Conservation (phyloP, 2,329 filamentous ascomycete species). For the Corynespora cassiicola region DNA sequence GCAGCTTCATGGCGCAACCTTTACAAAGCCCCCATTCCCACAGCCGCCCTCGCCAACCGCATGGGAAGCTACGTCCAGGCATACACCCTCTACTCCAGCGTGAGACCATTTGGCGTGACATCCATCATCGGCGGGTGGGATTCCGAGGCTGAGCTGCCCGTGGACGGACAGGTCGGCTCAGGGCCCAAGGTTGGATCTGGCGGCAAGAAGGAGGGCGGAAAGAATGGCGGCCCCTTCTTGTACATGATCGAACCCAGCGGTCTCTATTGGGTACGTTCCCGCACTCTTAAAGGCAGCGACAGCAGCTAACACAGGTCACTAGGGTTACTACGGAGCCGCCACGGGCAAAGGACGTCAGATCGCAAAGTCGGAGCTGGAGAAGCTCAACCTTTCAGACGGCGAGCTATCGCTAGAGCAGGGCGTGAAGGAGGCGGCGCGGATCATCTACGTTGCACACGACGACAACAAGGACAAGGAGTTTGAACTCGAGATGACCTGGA, state of each 20-base stretch:
- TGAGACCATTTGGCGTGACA: conserved; percentile 95
- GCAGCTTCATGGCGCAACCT: conserved; percentile 87
- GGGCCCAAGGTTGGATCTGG: conserved; percentile 82
- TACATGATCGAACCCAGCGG: conserved; percentile 99
- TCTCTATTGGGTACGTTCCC: conserved; percentile 77
- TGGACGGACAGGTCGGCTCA: conserved; percentile 87
- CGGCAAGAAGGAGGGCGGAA: conserved; percentile 77
- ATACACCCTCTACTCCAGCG: conserved; percentile 96
- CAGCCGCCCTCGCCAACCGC: conserved; percentile 84
- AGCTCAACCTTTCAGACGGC: conserved; percentile 83
- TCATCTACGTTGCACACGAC: conserved; percentile 97
- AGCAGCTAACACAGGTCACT: conserved; percentile 13
- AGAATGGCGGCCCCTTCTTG: conserved; percentile 86
- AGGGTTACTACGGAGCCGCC: conserved; percentile 96
- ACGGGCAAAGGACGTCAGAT: conserved; percentile 97
- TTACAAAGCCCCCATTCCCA: conserved; percentile 94
- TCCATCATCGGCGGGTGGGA: conserved; percentile 95
- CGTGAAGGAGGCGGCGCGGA: conserved; percentile 94
- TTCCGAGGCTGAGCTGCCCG: conserved; percentile 80
- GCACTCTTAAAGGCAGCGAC: background rate
- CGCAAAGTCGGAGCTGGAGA: conserved; percentile 97
- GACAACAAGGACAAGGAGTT: conserved; percentile 99
- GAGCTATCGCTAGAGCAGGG: conserved; percentile 82
- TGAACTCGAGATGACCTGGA: conserved; percentile 99
- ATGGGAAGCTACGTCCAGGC: conserved; percentile 97